phyloP scores from a whole-genome alignment of 768 basidiomycete species.

The Naganishia randhawae region DNA sequence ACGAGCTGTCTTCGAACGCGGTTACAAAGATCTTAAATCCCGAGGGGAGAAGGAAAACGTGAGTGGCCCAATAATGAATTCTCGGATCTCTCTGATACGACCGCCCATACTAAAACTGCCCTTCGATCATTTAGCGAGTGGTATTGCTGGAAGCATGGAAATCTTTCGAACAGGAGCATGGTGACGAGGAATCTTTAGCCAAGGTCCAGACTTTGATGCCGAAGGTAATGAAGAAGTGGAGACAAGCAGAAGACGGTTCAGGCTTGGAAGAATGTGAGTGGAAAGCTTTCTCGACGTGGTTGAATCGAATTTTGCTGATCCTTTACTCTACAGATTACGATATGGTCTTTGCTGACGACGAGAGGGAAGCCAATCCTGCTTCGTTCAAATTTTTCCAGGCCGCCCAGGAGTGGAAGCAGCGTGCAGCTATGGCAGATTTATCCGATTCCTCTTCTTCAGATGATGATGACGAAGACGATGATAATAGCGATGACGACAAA shows the following conservation, averaged over 20 bases:
- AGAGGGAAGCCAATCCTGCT: slow-evolving; percentile 84
- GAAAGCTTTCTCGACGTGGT: background rate
- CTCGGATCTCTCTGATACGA: background rate
- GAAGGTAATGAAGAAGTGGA: slow-evolving; percentile 75
- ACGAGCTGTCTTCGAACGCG: slow-evolving; percentile 75
- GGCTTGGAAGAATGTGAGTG: slow-evolving; percentile 70
- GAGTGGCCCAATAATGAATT: slow-evolving; percentile 36
- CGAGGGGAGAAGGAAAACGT: slow-evolving; percentile 86
- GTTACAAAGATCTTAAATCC: slow-evolving; percentile 77
- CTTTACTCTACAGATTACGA: slow-evolving; percentile 68
- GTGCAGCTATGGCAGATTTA: slow-evolving; percentile 31
- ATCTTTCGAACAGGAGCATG: slow-evolving; percentile 78
- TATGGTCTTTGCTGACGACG: slow-evolving; percentile 92
- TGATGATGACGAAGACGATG: slow-evolving; percentile 44
- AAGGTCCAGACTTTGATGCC: slow-evolving; percentile 93
- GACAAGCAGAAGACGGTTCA: slow-evolving; percentile 79
- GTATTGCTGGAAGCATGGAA: slow-evolving; percentile 93
- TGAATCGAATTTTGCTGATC: slow-evolving; percentile 14
- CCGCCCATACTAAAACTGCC: slow-evolving; percentile 8
- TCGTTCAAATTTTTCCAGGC: slow-evolving; percentile 94
- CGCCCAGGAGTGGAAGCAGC: slow-evolving; percentile 75
- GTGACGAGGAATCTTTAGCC: slow-evolving; percentile 65
- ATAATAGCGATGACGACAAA: slow-evolving; percentile 38
- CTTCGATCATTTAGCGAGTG: slow-evolving; percentile 62
- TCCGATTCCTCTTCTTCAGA: slow-evolving; percentile 42